Evolutionary conservation across 495 filamentous ascomycete species (phyloP).

Genomic region (Echria macrotheca): DNA sequence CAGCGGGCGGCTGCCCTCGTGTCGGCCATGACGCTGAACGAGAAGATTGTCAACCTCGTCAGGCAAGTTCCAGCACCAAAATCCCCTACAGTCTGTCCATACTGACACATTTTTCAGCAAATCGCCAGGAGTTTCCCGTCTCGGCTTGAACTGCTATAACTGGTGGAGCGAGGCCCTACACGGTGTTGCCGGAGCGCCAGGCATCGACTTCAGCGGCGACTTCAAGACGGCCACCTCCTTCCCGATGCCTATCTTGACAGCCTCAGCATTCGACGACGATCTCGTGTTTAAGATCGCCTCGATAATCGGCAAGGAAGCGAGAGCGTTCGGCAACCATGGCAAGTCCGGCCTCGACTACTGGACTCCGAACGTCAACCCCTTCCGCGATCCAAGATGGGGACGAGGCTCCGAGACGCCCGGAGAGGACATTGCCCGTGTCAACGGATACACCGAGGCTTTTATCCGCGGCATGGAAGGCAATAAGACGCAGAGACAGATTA

Average conservation of each 20-base stretch:
- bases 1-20: conserved; percentile 41
- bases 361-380: conserved; percentile 66
- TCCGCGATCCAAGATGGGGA: conserved; percentile 46
- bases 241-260: conserved; percentile 39
- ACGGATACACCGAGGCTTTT: conserved; percentile 34
- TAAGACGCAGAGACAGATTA: conserved; percentile 8
- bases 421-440: conserved; percentile 37
- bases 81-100: conserved; percentile 7
- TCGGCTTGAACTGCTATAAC: conserved; percentile 39
- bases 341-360: conserved; percentile 56
- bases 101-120: conserved; percentile 16
- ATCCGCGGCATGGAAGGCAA: conserved; percentile 24
- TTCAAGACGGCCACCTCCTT: conserved; percentile 46
- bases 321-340: conserved; percentile 62
- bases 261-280: conserved; percentile 44
- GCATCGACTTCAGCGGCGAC: conserved; percentile 33
- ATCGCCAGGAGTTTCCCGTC: conserved; percentile 28
- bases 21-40: conserved; percentile 35
- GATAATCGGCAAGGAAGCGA: conserved; percentile 54
- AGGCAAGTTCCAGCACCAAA: conserved; percentile 23
- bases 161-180: conserved; percentile 53
- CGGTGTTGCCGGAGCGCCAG: conserved; percentile 35
- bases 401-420: conserved; percentile 30
- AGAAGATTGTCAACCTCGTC: conserved; percentile 39
- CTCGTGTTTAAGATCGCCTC: conserved; percentile 38